These are phyloP conservation scores for Quercus lobata DNA, from an alignment of 331 rosid species.

Conservation along the genomic window DNA sequence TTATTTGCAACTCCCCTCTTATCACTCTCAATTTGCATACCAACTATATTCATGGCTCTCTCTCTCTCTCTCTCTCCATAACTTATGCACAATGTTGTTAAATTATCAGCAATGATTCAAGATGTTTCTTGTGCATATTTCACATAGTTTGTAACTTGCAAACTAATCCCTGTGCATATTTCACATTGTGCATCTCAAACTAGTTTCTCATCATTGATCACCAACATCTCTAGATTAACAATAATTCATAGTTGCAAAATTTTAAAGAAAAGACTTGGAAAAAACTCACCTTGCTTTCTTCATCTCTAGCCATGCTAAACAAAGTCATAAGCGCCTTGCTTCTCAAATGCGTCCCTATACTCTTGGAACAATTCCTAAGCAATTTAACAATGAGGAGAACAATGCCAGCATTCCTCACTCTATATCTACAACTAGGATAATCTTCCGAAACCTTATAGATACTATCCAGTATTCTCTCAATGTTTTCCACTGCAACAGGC, in stretches of 20 bases:
- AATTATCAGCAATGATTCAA: neutral
- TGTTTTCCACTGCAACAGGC: conserved; percentile 22
- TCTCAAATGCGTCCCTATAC: conserved; percentile 42
- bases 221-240: neutral
- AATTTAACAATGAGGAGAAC: conserved; percentile 28
- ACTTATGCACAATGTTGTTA: neutral
- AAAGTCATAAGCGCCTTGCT: conserved; percentile 46
- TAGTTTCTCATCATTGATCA: neutral
- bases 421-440: conserved; percentile 33
- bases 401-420: conserved; percentile 38
- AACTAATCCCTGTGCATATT: neutral
- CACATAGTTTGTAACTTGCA: neutral
- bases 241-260: neutral
- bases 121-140: neutral
- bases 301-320: conserved; percentile 49
- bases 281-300: conserved; percentile 59
- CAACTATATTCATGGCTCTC: neutral
- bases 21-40: neutral
- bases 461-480: conserved; percentile 31
- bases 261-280: neutral
- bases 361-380: conserved; percentile 47
- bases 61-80: neutral
- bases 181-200: neutral
- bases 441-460: conserved; percentile 42
- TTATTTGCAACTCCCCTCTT: no score